phyloP scores from a whole-genome alignment of 1,284 basidiomycete species.

The Ceratobasidium sp. region DNA sequence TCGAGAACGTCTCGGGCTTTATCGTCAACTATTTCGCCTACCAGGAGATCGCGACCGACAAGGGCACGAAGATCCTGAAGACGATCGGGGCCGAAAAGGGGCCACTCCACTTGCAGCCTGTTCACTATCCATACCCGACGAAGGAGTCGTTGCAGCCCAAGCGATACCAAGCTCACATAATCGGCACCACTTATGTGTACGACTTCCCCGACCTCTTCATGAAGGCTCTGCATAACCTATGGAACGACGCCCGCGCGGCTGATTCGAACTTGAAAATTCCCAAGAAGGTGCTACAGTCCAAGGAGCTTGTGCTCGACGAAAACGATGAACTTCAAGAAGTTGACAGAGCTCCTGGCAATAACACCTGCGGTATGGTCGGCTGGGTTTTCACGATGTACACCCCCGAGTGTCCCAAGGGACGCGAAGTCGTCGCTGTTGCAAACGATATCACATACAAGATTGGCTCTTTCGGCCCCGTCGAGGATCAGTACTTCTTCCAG shows the following conservation, averaged over 20 bases:
- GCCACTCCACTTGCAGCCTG: conserved; percentile 90
- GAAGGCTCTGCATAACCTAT: conserved; percentile 93
- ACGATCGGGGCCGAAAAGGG: conserved; percentile 91
- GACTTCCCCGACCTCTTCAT: conserved; percentile 99
- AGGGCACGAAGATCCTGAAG: conserved; percentile 92
- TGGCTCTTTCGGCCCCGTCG: conserved; percentile 94
- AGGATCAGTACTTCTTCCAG: conserved; percentile 97
- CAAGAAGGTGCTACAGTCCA: conserved; percentile 79
- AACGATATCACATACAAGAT: conserved; percentile 99
- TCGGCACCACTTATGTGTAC: conserved; percentile 98
- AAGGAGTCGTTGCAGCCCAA: conserved; percentile 99
- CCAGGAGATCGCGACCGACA: conserved; percentile 96
- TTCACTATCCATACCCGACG: conserved; percentile 91
- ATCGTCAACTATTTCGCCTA: conserved; percentile 99
- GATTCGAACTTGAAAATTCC: conserved; percentile 77
- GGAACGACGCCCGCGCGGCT: conserved; percentile 74
- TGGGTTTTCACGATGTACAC: conserved; percentile 96
- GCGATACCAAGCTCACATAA: conserved; percentile 98
- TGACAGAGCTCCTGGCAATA: conserved; percentile 90
- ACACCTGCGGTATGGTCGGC: conserved; percentile 96
- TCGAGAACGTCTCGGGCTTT: conserved; percentile 98
- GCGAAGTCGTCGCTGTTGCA: conserved; percentile 88
- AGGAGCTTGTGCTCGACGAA: conserved; percentile 94
- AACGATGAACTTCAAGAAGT: conserved; percentile 90
- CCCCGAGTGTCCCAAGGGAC: conserved; percentile 92